Conservation (phyloP, 805 yeast genomes). For the Monosporozyma aerobia region DNA sequence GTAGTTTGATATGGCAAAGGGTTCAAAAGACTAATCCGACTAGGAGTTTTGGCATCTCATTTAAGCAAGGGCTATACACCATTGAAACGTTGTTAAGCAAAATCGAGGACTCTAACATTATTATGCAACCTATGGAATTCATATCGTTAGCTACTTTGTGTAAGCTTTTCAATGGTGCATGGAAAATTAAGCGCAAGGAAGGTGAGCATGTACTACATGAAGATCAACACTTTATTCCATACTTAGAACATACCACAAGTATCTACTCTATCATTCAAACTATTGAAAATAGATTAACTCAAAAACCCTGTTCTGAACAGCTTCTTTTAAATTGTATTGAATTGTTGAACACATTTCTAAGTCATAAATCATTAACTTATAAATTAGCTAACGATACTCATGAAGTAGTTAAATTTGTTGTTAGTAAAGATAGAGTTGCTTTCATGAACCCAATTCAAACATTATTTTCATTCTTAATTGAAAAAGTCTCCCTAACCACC, state of each 20-base stretch:
- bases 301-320: slow-evolving; percentile 8
- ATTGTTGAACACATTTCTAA: slow-evolving; percentile 28
- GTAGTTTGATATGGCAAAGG: slow-evolving; percentile 29
- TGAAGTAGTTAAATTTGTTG: slow-evolving; percentile 31
- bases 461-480: slow-evolving; percentile 37
- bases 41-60: slow-evolving; percentile 28
- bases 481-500: slow-evolving; percentile 19
- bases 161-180: slow-evolving; percentile 48
- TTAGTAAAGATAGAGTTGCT: slow-evolving; percentile 43
- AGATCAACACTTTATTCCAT: slow-evolving; percentile 39
- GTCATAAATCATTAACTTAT: slow-evolving; percentile 18
- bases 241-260: slow-evolving; percentile 40
- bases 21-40: slow-evolving; percentile 28
- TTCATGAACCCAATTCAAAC: slow-evolving; percentile 54
- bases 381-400: slow-evolving; percentile 19
- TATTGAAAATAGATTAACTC: slow-evolving; percentile 24
- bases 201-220: slow-evolving; percentile 66
- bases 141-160: slow-evolving; percentile 38
- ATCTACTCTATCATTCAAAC: slow-evolving; percentile 35
- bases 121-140: slow-evolving; percentile 33
- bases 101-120: slow-evolving; percentile 21
- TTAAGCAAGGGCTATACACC: slow-evolving; percentile 30
- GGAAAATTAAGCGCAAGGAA: slow-evolving; percentile 45
- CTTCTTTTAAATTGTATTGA: slow-evolving; percentile 29
- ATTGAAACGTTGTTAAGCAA: slow-evolving; percentile 31